Percentiles rank a stretch among this genome's conserved stretches.
Evolutionary conservation across 371 early-diverging fungal species (phyloP).

Genomic region (Actinomucor elegans): DNA sequence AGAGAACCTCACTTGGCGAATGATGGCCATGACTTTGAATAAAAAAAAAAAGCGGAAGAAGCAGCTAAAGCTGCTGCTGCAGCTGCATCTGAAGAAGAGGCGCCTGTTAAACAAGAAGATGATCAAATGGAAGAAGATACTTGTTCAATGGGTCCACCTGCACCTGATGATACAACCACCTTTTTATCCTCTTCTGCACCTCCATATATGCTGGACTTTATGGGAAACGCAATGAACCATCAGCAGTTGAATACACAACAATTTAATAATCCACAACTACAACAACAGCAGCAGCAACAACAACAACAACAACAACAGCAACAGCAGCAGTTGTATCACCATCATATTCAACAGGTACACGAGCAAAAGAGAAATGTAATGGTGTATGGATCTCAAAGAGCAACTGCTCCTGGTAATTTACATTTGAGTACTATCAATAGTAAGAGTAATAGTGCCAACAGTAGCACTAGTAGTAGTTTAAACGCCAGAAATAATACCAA

Average conservation of each 20-base stretch:
- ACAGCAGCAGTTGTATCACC: constrained; percentile 2
- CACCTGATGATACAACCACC: constrained; percentile 27
- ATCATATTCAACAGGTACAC: constrained; percentile 1
- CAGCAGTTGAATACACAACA: neutral
- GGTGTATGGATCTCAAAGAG: constrained; percentile 34
- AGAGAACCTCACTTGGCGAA: constrained; percentile 68
- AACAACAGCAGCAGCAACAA: constrained; percentile 7
- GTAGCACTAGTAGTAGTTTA: neutral
- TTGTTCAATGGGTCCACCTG: constrained; percentile 23
- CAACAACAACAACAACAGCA: neutral
- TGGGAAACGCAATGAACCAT: constrained; percentile 11
- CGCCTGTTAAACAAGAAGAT: neutral
- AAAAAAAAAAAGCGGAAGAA: constrained; percentile 35
- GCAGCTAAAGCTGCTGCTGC: constrained; percentile 17
- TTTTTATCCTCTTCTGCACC: constrained; percentile 34
- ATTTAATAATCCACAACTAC: neutral
- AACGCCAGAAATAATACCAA: neutral
- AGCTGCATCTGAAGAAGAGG: neutral
- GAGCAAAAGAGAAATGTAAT: constrained; percentile 28
- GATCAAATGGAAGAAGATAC: constrained; percentile 9
- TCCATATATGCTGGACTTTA: constrained; percentile 32
- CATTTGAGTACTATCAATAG: neutral
- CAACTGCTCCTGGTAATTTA: constrained; percentile 15
- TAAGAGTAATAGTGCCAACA: neutral
- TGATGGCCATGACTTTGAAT: constrained; percentile 61